phyloP scores from a whole-genome alignment of 257 asterid genomes.

The Solanum gracilifrons region DNA sequence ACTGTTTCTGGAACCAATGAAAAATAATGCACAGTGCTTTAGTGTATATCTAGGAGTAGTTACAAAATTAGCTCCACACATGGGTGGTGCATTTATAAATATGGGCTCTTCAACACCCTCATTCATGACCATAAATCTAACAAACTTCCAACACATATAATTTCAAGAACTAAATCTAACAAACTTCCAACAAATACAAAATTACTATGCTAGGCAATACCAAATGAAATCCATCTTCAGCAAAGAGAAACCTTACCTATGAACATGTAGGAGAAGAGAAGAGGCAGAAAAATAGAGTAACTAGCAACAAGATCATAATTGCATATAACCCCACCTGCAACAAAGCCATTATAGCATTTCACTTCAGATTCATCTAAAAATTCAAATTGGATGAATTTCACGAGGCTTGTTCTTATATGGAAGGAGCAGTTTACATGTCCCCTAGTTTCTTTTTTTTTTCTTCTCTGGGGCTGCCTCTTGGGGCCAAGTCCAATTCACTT shows the following conservation, averaged over 20 bases:
- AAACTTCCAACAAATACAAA: not conserved
- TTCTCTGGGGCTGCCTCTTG: too few relatives aligned
- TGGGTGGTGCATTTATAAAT: too few relatives aligned
- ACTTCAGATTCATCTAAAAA: not conserved
- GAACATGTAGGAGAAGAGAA: constrained; percentile 76
- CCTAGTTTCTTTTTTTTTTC: too few relatives aligned
- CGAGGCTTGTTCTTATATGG: not conserved
- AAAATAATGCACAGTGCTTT: too few relatives aligned
- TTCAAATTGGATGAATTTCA: not conserved
- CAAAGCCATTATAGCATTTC: constrained; percentile 9
- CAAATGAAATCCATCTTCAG: not conserved
- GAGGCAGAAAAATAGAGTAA: constrained; percentile 43
- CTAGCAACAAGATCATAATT: constrained; percentile 59
- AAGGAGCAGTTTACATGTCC: too few relatives aligned
- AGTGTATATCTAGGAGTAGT: too few relatives aligned
- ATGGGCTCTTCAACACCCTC: too few relatives aligned
- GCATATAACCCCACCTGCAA: constrained; percentile 73
- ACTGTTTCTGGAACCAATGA: too few relatives aligned
- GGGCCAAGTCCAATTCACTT: too few relatives aligned
- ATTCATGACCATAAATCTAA: too few relatives aligned
- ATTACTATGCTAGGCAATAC: not conserved
- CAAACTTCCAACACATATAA: not conserved
- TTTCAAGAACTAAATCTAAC: not conserved
- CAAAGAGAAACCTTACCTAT: constrained; percentile 38
- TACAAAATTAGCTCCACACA: too few relatives aligned